Evolutionary conservation across 176 grass and related monocot genomes (phyloP).

Genomic region (Saccharum spontaneum): DNA sequence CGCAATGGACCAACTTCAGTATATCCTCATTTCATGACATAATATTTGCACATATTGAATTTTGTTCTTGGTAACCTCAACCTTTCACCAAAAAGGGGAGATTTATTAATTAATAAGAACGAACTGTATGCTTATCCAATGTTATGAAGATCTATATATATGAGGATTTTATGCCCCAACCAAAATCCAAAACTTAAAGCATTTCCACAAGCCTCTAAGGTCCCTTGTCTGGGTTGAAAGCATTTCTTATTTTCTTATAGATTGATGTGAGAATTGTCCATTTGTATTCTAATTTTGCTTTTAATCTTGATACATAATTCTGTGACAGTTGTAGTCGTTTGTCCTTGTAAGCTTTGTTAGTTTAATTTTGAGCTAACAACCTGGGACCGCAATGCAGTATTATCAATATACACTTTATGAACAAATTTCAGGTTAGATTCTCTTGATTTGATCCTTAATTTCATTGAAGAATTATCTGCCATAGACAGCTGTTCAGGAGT

Average conservation of each 20-base stretch:
- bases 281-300: background rate
- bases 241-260: constrained; percentile 26
- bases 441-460: constrained; percentile 67
- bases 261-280: constrained; percentile 14
- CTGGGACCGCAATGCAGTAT: background rate
- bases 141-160: constrained; percentile 1
- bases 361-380: constrained; percentile 13
- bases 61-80: constrained; percentile 5
- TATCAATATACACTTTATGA: constrained; percentile 10
- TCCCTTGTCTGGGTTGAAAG: constrained; percentile 1
- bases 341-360: background rate
- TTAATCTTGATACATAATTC: background rate
- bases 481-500: constrained; percentile 59
- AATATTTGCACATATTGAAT: constrained; percentile 17
- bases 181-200: constrained; percentile 9
- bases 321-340: background rate
- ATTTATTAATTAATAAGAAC: background rate
- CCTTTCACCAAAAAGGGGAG: background rate
- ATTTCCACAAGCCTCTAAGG: background rate
- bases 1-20: constrained; percentile 15
- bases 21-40: constrained; percentile 22
- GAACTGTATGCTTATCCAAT: background rate
- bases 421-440: constrained; percentile 52
- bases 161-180: background rate
- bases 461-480: constrained; percentile 79